Conservation (phyloP, 768 basidiomycete species). For the Stropharia rugosoannulata region DNA sequence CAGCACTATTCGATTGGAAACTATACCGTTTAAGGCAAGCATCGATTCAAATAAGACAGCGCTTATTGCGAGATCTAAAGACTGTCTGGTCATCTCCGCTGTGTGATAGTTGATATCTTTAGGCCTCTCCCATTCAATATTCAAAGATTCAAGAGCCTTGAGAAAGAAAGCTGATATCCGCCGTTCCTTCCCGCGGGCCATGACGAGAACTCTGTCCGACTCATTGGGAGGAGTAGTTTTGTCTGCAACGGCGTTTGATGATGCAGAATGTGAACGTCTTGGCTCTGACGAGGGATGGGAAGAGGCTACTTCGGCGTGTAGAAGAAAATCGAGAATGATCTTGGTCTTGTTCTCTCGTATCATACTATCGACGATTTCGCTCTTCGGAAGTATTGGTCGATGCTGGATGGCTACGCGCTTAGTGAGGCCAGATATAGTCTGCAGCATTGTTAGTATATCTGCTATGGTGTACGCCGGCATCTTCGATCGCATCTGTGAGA, state of each 20-base stretch:
- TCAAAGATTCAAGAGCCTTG: slow-evolving; percentile 56
- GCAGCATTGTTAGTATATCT: slow-evolving; percentile 66
- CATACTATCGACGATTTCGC: slow-evolving; percentile 58
- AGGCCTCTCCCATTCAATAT: slow-evolving; percentile 43
- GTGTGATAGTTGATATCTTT: slow-evolving; percentile 34
- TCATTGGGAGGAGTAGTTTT: neutral
- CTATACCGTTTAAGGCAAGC: slow-evolving; percentile 63
- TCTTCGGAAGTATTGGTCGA: slow-evolving; percentile 66
- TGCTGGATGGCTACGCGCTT: slow-evolving; percentile 44
- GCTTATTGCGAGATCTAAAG: slow-evolving; percentile 67
- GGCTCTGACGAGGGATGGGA: slow-evolving; percentile 14
- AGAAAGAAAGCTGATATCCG: slow-evolving; percentile 61
- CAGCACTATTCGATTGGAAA: slow-evolving; percentile 58
- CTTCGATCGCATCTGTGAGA: slow-evolving; percentile 32
- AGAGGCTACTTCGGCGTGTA: slow-evolving; percentile 62
- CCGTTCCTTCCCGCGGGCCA: slow-evolving; percentile 58
- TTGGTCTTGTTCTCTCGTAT: slow-evolving; percentile 55
- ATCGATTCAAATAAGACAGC: slow-evolving; percentile 70
- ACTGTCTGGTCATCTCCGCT: slow-evolving; percentile 62
- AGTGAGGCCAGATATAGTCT: slow-evolving; percentile 58
- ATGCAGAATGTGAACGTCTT: too few species aligned
- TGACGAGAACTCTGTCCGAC: slow-evolving; percentile 23
- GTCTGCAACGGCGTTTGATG: neutral
- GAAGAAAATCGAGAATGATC: slow-evolving; percentile 68
- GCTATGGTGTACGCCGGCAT: slow-evolving; percentile 53